phyloP scores from a whole-genome alignment of 208 protist species.

The Trypanosoma caninum region DNA sequence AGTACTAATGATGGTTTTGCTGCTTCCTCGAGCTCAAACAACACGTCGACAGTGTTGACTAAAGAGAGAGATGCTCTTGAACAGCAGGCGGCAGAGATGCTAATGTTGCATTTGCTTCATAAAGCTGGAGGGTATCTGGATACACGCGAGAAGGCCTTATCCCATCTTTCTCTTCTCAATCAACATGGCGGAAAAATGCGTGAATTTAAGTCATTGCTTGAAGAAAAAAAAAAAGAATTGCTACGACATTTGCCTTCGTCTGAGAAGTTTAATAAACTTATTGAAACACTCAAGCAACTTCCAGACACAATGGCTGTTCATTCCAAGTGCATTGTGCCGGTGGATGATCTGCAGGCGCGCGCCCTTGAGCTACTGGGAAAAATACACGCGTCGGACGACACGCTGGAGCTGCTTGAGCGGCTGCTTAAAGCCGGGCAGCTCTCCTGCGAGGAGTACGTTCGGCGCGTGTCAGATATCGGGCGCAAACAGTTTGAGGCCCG shows the following conservation, averaged over 20 bases:
- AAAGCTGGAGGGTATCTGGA: constrained; percentile 66
- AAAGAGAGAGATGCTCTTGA: constrained; percentile 27
- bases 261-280: constrained; percentile 38
- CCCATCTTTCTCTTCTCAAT: constrained; percentile 43
- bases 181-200: constrained; percentile 45
- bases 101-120: constrained; percentile 67
- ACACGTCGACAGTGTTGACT: constrained; percentile 14
- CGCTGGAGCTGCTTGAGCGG: constrained; percentile 59
- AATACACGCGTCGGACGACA: constrained; percentile 70
- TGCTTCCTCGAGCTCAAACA: background rate
- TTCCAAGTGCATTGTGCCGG: constrained; percentile 46
- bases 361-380: constrained; percentile 70
- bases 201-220: constrained; percentile 42
- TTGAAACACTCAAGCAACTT: constrained; percentile 33
- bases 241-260: constrained; percentile 47
- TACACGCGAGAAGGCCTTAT: constrained; percentile 44
- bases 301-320: constrained; percentile 59
- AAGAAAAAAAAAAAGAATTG: constrained; percentile 42
- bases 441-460: constrained; percentile 77
- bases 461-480: constrained; percentile 64
- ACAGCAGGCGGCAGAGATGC: constrained; percentile 56
- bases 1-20: background rate
- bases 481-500: constrained; percentile 73
- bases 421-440: constrained; percentile 54
- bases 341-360: constrained; percentile 47